Evolutionary conservation across 345 rosid genomes (phyloP).

Genomic region (Citrus unshiu): DNA sequence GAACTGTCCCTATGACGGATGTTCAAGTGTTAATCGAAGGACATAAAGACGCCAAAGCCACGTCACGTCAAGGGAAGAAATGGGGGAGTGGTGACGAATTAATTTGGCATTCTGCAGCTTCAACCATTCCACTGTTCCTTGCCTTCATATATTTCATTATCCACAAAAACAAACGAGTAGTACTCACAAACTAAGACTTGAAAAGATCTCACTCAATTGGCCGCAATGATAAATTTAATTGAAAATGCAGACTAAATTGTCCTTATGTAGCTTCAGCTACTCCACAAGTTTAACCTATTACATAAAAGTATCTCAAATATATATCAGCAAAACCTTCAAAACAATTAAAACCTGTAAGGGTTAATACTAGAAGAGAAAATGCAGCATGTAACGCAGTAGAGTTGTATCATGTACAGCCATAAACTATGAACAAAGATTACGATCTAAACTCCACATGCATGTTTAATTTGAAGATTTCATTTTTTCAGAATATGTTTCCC

Average conservation of each 20-base stretch:
- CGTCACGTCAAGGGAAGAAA: background rate
- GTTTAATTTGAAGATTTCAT: background rate
- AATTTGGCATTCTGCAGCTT: background rate
- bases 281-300: background rate
- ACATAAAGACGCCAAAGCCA: background rate
- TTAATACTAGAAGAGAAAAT: background rate
- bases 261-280: background rate
- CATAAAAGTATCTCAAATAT: background rate
- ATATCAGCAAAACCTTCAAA: background rate
- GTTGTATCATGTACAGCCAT: background rate
- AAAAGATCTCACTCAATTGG: background rate
- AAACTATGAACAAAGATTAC: background rate
- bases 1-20: background rate
- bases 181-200: background rate
- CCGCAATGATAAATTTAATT: background rate
- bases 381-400: background rate
- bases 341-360: background rate
- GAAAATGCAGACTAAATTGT: background rate
- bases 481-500: background rate
- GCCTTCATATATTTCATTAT: background rate
- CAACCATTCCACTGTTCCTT: background rate
- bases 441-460: background rate
- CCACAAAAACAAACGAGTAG: background rate
- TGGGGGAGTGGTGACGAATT: background rate
- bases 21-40: too few relatives aligned